These are phyloP conservation scores for Calonectria multiphialidica DNA, from an alignment of 2,329 filamentous ascomycete species.

Conservation along the genomic window DNA sequence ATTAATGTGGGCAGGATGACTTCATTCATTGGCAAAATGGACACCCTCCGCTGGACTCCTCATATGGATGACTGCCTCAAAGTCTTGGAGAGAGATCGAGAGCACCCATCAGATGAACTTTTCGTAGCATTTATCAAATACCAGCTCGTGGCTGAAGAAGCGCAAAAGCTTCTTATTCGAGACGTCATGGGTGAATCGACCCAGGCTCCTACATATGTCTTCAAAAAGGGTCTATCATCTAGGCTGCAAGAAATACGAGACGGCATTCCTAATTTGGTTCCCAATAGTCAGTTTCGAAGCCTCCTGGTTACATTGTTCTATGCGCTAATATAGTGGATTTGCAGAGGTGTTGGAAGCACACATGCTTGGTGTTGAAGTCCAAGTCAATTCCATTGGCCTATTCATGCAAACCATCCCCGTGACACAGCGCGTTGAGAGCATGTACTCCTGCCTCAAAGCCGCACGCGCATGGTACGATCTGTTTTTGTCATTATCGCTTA, in stretches of 20 bases:
- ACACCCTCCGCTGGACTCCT: conserved; percentile 67
- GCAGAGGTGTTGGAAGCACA: conserved; percentile 48
- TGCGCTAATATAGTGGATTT: conserved; percentile 13
- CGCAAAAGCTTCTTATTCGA: conserved; percentile 46
- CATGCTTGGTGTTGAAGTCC: conserved; percentile 45
- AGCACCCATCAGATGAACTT: conserved; percentile 62
- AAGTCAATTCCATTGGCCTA: conserved; percentile 49
- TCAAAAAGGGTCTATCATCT: conserved; percentile 46
- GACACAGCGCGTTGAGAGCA: conserved; percentile 47
- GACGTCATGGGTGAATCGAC: conserved; percentile 44
- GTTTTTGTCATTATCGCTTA: conserved; percentile 48
- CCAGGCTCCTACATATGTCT: conserved; percentile 48
- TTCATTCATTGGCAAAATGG: conserved; percentile 59
- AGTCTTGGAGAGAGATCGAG: conserved; percentile 57
- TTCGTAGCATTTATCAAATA: conserved; percentile 53
- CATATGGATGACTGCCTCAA: conserved; percentile 70
- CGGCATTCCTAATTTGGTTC: conserved; percentile 34
- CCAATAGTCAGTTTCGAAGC: conserved; percentile 42
- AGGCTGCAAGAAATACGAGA: conserved; percentile 44
- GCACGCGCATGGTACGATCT: conserved; percentile 52
- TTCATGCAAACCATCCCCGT: conserved; percentile 49
- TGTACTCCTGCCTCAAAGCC: conserved; percentile 52
- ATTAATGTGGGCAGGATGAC: conserved; percentile 45
- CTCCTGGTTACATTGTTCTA: too few relatives aligned
- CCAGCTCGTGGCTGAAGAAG: conserved; percentile 56